Base-by-base conservation (phyloP, 2,329 filamentous ascomycete species). In the Parastagonospora avenae region DNA sequence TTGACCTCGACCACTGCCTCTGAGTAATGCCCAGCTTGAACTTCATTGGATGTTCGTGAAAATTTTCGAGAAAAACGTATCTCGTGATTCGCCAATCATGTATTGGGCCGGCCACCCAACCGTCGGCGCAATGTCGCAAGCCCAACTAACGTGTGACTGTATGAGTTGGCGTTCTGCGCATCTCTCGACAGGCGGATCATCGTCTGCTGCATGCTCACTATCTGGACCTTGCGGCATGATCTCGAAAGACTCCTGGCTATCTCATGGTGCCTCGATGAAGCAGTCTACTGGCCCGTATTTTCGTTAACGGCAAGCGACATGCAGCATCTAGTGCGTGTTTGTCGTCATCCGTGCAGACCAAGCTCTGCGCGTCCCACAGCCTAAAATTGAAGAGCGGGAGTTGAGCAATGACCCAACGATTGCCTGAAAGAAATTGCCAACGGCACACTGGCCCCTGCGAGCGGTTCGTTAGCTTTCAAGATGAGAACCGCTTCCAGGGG, bases 341-440 rank as follows among this genome's bases (percentile, higher is more conserved):
- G 58, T 55, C 59, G 61, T 68, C 63, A 70, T 70, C 68, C 67
- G 66, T 70, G 66, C 70, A 61, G 55, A 57, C 62, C 62, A 66
- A 66, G 65, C 53, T 60, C 35, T 37, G 52, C 52, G 63, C 62
- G 63, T 68, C 67, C 70, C 65, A 64, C 49, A 65, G 70, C 56
- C 63, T 67, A 68, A 68, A 69, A 50, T 57, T 60, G 63, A 54
- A 24, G 55, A 61, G 58, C 67, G 67, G 68, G 64, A 70, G 62
- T 67, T 39, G 68, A 70, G 68, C 57, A 59, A 56, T 47, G 53
- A 45, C 47, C 55, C 49, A 24, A 71, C 70, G 66, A 62, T 57
- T 16, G 54, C 63, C 59, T 56, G 55, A 60, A 62, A 55, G 55
- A 68, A 60, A 63, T 61, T 60, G 49, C 52, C 54, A 44, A 54